These are phyloP conservation scores for Pneumocystis canis DNA, from an alignment of 1,139 yeast species.

Conservation along the genomic window DNA sequence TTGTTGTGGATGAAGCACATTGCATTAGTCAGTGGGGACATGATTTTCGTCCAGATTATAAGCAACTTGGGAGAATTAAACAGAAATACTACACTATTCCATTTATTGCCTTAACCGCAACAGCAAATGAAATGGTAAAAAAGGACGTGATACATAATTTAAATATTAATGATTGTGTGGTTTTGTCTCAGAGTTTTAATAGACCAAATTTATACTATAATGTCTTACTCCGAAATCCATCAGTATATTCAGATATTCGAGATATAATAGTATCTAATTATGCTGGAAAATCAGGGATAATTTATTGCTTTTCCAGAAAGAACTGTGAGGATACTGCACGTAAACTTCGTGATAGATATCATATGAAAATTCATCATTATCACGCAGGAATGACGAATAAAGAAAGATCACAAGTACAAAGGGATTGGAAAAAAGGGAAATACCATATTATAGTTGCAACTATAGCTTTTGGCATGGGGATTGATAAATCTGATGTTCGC, in stretches of 20 bases:
- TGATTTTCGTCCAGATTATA: constrained; percentile 93
- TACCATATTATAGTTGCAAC: constrained; percentile 85
- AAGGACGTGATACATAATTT: constrained; percentile 71
- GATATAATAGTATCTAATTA: constrained; percentile 40
- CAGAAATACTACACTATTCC: constrained; percentile 65
- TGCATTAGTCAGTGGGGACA: constrained; percentile 99
- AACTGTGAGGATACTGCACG: constrained; percentile 74
- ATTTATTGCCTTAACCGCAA: constrained; percentile 91
- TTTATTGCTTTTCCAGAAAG: constrained; percentile 81
- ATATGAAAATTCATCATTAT: constrained; percentile 58
- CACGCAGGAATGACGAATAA: constrained; percentile 89
- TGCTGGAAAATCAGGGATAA: constrained; percentile 60
- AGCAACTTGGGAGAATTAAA: constrained; percentile 62
- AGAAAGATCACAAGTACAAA: constrained; percentile 55
- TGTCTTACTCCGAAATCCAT: constrained; percentile 49
- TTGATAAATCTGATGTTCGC: constrained; percentile 88
- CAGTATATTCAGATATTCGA: constrained; percentile 38
- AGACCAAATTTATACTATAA: constrained; percentile 74
- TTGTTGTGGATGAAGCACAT: constrained; percentile 96
- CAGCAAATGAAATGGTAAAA: constrained; percentile 85
- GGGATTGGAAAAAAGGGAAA: constrained; percentile 62
- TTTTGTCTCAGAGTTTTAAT: constrained; percentile 63
- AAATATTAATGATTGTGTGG: constrained; percentile 39
- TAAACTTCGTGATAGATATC: constrained; percentile 38
- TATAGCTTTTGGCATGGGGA: constrained; percentile 97